Conservation (phyloP, 257 asterid species). For the Ballota nigra region DNA sequence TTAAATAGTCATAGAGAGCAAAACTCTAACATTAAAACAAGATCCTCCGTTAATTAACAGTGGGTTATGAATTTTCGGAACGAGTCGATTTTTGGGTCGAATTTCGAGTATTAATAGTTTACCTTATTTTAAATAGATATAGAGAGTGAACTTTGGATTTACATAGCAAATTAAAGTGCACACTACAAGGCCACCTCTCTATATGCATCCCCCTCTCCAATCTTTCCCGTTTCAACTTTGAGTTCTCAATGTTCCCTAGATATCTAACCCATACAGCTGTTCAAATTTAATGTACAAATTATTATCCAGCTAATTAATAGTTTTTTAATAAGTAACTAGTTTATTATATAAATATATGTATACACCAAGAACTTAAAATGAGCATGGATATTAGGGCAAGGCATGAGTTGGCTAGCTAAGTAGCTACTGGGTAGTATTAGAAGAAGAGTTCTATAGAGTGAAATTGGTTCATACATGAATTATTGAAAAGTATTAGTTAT, state of each 20-base stretch:
- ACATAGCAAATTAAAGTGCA: not conserved
- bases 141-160: not conserved
- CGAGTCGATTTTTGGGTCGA: too few species aligned
- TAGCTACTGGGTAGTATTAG: not conserved
- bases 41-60: too few species aligned
- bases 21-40: too few species aligned
- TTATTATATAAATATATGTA: not conserved
- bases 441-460: too few species aligned
- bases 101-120: too few species aligned
- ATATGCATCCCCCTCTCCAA: conserved; percentile 18
- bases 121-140: too few species aligned
- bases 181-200: conserved; percentile 2
- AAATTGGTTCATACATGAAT: too few species aligned
- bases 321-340: not conserved
- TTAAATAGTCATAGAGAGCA: too few species aligned
- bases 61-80: too few species aligned
- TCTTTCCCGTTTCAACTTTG: conserved; percentile 21
- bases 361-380: not conserved
- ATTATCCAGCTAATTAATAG: not conserved
- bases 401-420: conserved; percentile 19
- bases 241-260: conserved; percentile 35
- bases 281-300: not conserved
- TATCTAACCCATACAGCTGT: conserved; percentile 50
- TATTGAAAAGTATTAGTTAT: too few species aligned
- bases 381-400: not conserved